phyloP scores from a whole-genome alignment of 805 yeast species.

The Yarrowia sp. region DNA sequence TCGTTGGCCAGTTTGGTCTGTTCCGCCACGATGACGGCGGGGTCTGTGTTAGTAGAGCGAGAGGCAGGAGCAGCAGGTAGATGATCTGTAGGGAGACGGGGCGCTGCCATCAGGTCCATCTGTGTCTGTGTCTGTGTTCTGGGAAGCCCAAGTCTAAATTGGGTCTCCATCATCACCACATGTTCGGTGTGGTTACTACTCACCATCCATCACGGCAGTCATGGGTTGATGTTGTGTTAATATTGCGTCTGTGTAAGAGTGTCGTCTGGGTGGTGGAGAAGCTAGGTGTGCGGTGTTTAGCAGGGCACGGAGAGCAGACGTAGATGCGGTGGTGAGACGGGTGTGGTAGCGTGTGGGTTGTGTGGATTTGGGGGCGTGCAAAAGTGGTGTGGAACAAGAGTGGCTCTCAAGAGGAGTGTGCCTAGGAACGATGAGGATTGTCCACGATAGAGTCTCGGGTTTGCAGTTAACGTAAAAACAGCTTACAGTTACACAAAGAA shows the following conservation, averaged over 20 bases:
- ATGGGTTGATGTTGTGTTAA: background rate
- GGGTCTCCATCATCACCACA: background rate
- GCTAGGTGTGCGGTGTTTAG: background rate
- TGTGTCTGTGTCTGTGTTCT: too few species aligned
- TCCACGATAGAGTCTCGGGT: constrained; percentile 25
- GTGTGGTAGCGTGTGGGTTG: background rate
- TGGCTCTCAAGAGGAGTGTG: background rate
- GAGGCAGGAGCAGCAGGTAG: background rate
- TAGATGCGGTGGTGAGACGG: too few species aligned
- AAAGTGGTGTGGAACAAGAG: background rate
- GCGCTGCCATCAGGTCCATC: background rate
- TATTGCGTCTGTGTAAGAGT: background rate
- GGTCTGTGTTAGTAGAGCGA: constrained; percentile 26
- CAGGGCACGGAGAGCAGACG: too few species aligned
- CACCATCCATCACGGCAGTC: constrained; percentile 23
- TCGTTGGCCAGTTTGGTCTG: constrained; percentile 31
- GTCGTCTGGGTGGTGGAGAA: background rate
- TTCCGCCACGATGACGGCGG: constrained; percentile 26
- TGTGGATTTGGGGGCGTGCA: background rate
- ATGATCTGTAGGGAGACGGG: background rate
- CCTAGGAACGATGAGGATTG: constrained; percentile 16
- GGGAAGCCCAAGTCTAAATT: too few species aligned
- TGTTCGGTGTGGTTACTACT: too few species aligned
- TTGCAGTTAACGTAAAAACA: constrained; percentile 24
- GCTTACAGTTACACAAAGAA: constrained; percentile 24